Percentiles rank a stretch among this genome's conserved stretches.
phyloP scores from a whole-genome alignment of 2,329 filamentous ascomycete species.

The Triangularia verruculosa region DNA sequence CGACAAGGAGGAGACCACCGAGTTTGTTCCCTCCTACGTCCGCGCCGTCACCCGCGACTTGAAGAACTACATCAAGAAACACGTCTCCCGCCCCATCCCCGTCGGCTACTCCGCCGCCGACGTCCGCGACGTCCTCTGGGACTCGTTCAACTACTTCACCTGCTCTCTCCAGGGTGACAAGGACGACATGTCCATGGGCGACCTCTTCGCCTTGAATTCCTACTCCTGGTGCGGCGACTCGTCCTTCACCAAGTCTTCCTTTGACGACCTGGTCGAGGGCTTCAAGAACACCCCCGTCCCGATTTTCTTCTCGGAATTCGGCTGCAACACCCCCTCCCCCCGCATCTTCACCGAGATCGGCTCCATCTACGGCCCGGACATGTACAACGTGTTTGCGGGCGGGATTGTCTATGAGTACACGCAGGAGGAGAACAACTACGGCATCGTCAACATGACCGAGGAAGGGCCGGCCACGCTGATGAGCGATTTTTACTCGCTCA shows the following conservation, averaged over 20 bases:
- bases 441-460: constrained; percentile 60
- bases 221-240: constrained; percentile 63
- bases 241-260: constrained; percentile 53
- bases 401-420: constrained; percentile 81
- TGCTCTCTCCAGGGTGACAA: constrained; percentile 56
- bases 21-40: constrained; percentile 65
- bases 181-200: constrained; percentile 61
- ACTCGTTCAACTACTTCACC: constrained; percentile 73
- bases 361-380: constrained; percentile 67
- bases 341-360: constrained; percentile 74
- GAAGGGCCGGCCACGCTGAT: constrained; percentile 58
- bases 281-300: constrained; percentile 67
- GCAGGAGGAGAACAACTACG: constrained; percentile 65
- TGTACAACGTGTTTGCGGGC: constrained; percentile 67
- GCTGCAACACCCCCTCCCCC: constrained; percentile 70
- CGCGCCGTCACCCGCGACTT: constrained; percentile 75
- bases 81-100: constrained; percentile 65
- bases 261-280: constrained; percentile 56
- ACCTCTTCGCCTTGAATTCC: constrained; percentile 77
- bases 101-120: constrained; percentile 81
- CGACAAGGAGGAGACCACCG: constrained; percentile 59
- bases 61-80: constrained; percentile 75
- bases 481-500: constrained; percentile 69
- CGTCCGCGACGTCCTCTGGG: constrained; percentile 68
- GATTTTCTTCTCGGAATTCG: constrained; percentile 79